Evolutionary conservation across 2,329 filamentous ascomycete species (phyloP), one percentile per base, ranked within the genome.

Genomic region (Penicillium digitatum): DNA sequence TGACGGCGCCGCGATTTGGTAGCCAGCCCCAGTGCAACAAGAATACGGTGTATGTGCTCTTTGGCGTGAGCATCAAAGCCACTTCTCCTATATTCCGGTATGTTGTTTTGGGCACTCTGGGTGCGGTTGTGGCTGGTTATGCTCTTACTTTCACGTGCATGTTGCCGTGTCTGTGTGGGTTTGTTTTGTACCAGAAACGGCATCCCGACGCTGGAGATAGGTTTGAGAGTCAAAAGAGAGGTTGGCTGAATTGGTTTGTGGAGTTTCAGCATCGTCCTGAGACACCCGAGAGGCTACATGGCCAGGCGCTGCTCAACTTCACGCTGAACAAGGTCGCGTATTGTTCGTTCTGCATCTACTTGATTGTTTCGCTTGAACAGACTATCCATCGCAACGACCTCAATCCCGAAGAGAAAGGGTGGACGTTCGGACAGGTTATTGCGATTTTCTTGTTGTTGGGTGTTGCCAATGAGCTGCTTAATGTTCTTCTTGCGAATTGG

Each of bases 351-450:
- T 61, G 57, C 26, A 54, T 61, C 18, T 61, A 61, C 22, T 27
- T 61, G 52, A 61, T 61, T 22, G 59, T 60, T 14, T 58, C 59
- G n/a, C 32, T 62, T 29, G 59, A 62, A n/a, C 58, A 62, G 53
- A 58, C 55, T n/a, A 58, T 60, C 18, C 20, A 48, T 26, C 59
- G 57, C 12, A 62, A 62, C 9, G 29, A 40, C 26, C 55, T 60
- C 9, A 47, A 56, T n/a, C 53, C 57, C 0, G 31, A 60, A 38
- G 57, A 60, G 27, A 53, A 39, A 32, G 52, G 55, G 5, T 60
- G 59, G 57, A 60, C 57, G 2, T 62, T 62, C 48, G 57, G 59
- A 4, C 57, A 62, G 34, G 52, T 62, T 10, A 56, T 62, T 60
- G 59, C 59, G 3, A 62, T 62, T 31, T 60, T 58, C 34, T 39